Evolutionary conservation across 2,329 filamentous ascomycete species (phyloP), one percentile per base, ranked within the genome.

Genomic region (Colletotrichum chrysophilum): DNA sequence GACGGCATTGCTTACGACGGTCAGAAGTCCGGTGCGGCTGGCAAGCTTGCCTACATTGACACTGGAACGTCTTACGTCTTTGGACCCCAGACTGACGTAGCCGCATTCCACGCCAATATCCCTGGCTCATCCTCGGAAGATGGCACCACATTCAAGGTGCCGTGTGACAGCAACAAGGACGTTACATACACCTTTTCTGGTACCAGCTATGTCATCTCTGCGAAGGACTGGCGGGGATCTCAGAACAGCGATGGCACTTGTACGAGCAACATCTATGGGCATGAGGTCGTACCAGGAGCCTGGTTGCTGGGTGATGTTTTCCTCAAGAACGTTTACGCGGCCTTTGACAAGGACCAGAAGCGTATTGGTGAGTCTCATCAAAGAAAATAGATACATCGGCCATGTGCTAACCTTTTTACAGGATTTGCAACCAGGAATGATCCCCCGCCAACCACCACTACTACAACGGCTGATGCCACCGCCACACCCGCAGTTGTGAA

Each of bases 301-400:
- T 98, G 95, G 95, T 88, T 98, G n/a, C 84, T 98, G 1, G 96
- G 96, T 3, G 95, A 96, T 78, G 91, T 94, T 1, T 98, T 98
- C 80, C 85, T 98, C 76, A 98, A 97, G 86, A 98, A 97, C 79
- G 95, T 98, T 18, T 98, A 98, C 82, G 88, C 92, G 2, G 93
- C 97, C 28, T 98, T 97, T 82, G 96, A 98, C 82, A 91, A 91
- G 69, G 95, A 96, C 77, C 81, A 92, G 78, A 85, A 83, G 58
- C 90, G 89, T 67, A 91, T 96, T 78, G 94, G 93, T 90, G 82
- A 82, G 87, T 82, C 5, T 64, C 16, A 24, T 26, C 14, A 7
- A 21, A 14, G 13, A 16, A 7, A 16, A 7, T 9, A 12, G 12
- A 18, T 4, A 24, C 2, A n/a, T 32, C 24, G 18, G 16, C n/a